phyloP scores from a whole-genome alignment of 176 grass and related monocot species.

The Otatea glauca region DNA sequence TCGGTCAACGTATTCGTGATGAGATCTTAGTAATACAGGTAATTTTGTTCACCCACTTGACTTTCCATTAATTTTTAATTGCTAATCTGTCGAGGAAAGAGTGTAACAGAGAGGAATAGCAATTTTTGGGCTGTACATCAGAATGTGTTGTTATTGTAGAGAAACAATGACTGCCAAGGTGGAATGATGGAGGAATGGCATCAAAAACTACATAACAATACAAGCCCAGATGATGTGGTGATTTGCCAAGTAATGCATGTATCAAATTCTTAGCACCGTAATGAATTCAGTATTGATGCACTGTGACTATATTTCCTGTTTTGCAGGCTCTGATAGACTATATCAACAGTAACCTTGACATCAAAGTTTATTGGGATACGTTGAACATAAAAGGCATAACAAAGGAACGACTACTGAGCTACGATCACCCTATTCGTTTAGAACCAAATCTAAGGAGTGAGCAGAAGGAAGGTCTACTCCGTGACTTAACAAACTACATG shows the following conservation, averaged over 20 bases:
- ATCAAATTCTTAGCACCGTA: conserved; percentile 14
- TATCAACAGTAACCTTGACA: conserved; percentile 75
- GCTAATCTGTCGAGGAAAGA: too few species aligned
- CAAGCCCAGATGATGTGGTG: conserved; percentile 97
- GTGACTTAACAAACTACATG: conserved; percentile 80
- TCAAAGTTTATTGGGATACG: conserved; percentile 89
- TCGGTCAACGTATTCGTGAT: conserved; percentile 98
- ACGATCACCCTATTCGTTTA: conserved; percentile 95
- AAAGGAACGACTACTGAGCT: conserved; percentile 87
- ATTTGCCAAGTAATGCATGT: conserved; percentile 87
- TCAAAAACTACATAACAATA: conserved; percentile 98
- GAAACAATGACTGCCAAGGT: conserved; percentile 96
- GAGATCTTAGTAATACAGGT: conserved; percentile 99
- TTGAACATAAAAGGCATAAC: conserved; percentile 94
- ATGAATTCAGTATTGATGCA: conserved; percentile 1
- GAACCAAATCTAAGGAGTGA: conserved; percentile 88
- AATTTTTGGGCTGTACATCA: too few species aligned
- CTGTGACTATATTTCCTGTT: too few species aligned
- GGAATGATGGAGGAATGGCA: conserved; percentile 99
- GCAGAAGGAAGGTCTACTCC: conserved; percentile 86
- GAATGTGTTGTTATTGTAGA: conserved; percentile 47
- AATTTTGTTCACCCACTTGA: not conserved
- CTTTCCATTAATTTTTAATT: too few species aligned
- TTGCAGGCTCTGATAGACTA: conserved; percentile 80
- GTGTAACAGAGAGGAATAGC: too few species aligned